These are phyloP conservation scores for Candida palmyrensis DNA, from an alignment of 805 yeast species.

Conservation along the genomic window DNA sequence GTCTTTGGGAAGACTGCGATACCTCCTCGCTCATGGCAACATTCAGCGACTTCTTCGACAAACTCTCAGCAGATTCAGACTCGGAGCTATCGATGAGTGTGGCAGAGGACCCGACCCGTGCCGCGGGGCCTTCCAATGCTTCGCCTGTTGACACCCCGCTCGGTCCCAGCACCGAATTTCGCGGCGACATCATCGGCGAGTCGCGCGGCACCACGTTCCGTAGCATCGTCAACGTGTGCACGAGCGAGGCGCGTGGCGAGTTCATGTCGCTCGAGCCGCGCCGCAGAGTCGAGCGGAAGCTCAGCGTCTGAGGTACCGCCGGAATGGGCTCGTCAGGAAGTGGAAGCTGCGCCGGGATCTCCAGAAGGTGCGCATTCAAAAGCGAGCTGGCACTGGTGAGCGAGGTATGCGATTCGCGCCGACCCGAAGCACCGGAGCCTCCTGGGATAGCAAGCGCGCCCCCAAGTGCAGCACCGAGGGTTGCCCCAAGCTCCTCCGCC, in stretches of 20 bases:
- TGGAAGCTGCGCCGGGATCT: conserved; percentile 54
- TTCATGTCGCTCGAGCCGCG: conserved; percentile 30
- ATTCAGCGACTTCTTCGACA: not conserved
- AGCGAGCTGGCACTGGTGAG: conserved; percentile 20
- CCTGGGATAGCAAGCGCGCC: not conserved
- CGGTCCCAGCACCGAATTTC: conserved; percentile 42
- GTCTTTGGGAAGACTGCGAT: not conserved
- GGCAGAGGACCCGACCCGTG: not conserved
- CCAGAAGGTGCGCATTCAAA: conserved; percentile 26
- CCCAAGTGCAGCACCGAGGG: conserved; percentile 6
- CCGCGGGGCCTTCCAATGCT: not conserved
- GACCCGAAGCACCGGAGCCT: not conserved
- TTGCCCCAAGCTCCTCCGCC: not conserved
- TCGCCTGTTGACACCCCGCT: not conserved
- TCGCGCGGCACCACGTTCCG: conserved; percentile 36
- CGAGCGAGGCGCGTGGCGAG: conserved; percentile 37
- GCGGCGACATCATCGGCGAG: conserved; percentile 42
- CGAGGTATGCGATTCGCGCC: conserved; percentile 8
- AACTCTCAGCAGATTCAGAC: too few species aligned
- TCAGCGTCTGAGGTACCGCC: conserved; percentile 33
- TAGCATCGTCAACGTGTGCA: conserved; percentile 36
- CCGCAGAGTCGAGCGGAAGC: conserved; percentile 31
- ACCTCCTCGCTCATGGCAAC: not conserved
- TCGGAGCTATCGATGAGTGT: too few species aligned
- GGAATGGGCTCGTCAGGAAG: conserved; percentile 53